Base-by-base conservation (phyloP, 768 basidiomycete species). In the Lentinula guzmanii region DNA sequence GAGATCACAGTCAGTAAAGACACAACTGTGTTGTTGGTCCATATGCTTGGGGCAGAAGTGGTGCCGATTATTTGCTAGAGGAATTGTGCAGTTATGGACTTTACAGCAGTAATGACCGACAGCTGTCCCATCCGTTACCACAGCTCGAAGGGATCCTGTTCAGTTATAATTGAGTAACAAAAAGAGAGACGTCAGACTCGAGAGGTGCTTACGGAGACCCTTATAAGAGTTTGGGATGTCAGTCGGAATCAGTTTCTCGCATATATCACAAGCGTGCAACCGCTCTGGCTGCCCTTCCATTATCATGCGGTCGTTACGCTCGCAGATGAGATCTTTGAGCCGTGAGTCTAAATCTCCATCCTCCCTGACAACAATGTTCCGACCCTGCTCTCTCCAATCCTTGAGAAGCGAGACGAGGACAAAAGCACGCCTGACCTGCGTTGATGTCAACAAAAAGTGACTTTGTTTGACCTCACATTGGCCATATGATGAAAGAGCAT, bases 61-160 rank as follows among this genome's bases (percentile, higher is more conserved):
- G 13, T 39, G 37, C 13, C 37, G 37, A 39, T 39, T 39, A 39
- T 39, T 39, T n/a, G 34, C 31, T 1, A 73, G 65, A 1, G 67
- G 66, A 1, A 45, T 48, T 9, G 66, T 63, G 52, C 73, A 75
- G 61, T 73, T 63, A 42, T 68, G 68, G 1, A 70, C 64, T 2
- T 60, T 65, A 61, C 73, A 74, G 62, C 72, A 74, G 0, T 71
- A 70, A 61, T 67, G 70, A 2, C 71, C 69, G 41, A 73, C 64
- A 0, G 66, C 65, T 11, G 65, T 55, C 2, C 73, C 74, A 66
- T 60, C 35, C 15, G 48, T 50, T 7, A 50, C 48, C 7, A 50
- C 48, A 11, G 48, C 48, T 50, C 48, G 48, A n/a, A 50, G 48
- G 15, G 48, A 50, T 9, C 48, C 48, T 50, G 48, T 7, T 31